Conservation (phyloP, 176 grass and related monocot genomes). For the Otatea glauca region DNA sequence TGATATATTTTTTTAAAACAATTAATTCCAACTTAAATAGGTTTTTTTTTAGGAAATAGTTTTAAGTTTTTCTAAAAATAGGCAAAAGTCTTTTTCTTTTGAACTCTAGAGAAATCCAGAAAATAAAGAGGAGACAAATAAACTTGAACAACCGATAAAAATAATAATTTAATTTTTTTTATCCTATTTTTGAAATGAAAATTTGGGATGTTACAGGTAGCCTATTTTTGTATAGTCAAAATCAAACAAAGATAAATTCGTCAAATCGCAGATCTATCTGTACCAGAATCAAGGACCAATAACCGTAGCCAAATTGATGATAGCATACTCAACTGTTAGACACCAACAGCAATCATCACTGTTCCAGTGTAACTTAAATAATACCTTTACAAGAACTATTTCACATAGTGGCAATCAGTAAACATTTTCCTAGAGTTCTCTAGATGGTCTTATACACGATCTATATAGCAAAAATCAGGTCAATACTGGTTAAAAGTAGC, state of each 20-base stretch:
- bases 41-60: too few species aligned
- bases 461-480: background rate
- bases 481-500: background rate
- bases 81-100: too few species aligned
- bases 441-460: background rate
- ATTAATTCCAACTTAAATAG: too few species aligned
- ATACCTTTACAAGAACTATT: background rate
- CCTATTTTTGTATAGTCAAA: background rate
- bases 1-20: too few species aligned
- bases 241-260: background rate
- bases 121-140: too few species aligned
- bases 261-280: background rate
- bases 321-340: conserved; percentile 5
- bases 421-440: background rate
- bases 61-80: too few species aligned
- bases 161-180: too few species aligned
- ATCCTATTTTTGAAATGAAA: too few species aligned
- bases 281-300: background rate
- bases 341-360: conserved; percentile 9
- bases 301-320: background rate
- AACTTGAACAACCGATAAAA: too few species aligned
- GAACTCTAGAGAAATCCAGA: too few species aligned
- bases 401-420: background rate
- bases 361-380: background rate
- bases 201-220: too few species aligned